Percentiles rank a stretch among this genome's conserved stretches.
phyloP scores from a whole-genome alignment of 106 monocot species.

The Triglochin maritima region DNA sequence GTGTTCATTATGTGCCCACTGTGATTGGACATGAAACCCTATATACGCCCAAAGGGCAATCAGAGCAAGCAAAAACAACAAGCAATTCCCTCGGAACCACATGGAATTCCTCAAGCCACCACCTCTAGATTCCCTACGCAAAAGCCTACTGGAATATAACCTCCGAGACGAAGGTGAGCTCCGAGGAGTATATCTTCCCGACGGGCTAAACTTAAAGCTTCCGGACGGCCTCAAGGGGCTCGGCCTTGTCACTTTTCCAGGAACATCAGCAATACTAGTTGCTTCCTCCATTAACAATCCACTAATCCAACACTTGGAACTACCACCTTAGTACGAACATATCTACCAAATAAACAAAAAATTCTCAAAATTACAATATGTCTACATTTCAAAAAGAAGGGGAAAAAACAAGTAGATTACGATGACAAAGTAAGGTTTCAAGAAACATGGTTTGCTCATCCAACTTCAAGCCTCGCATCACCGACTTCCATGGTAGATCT shows the following conservation, averaged over 20 bases:
- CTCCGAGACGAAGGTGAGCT: slow-evolving; percentile 46
- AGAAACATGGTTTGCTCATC: too few species aligned
- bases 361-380: background rate
- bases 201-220: slow-evolving; percentile 32
- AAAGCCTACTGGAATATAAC: slow-evolving; percentile 26
- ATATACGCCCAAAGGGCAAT: slow-evolving; percentile 77
- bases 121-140: slow-evolving; percentile 38
- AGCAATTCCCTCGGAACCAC: slow-evolving; percentile 54
- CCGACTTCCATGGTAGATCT: too few species aligned
- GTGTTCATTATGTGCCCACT: slow-evolving; percentile 70
- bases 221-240: slow-evolving; percentile 25
- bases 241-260: slow-evolving; percentile 19
- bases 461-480: too few species aligned
- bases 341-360: background rate
- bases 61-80: slow-evolving; percentile 51
- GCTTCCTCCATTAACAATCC: slow-evolving; percentile 4
- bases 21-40: slow-evolving; percentile 75
- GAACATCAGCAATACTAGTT: background rate
- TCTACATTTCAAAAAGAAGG: background rate
- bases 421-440: too few species aligned
- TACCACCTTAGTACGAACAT: background rate
- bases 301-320: background rate
- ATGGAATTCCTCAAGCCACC: slow-evolving; percentile 10
- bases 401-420: too few species aligned
- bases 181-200: slow-evolving; percentile 43